A percentile compares a stretch with the other conserved stretches of the same genome.
These are phyloP conservation scores for Ettlia oleoabundans DNA, from an alignment of 139 green algal genomes.

Conservation along the genomic window DNA sequence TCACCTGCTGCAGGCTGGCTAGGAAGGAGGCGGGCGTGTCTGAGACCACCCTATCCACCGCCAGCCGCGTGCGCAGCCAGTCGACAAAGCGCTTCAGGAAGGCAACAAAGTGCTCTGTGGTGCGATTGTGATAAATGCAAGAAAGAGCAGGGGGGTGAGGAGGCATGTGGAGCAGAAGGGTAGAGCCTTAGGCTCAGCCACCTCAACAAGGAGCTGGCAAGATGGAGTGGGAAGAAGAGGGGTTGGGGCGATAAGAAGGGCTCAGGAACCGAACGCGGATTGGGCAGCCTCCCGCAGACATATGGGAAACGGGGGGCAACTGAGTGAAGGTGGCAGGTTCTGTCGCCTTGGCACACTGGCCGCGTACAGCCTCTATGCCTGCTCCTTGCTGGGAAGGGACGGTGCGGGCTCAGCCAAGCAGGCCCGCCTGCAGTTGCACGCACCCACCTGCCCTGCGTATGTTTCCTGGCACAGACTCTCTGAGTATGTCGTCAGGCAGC, in stretches of 20 bases:
- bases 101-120: constrained; percentile 95
- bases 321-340: background rate
- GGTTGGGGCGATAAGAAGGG: no score
- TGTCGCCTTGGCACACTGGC: background rate
- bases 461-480: constrained; percentile 91
- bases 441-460: constrained; percentile 78
- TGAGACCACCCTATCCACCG: constrained; percentile 63
- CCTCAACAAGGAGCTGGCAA: no score
- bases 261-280: no score
- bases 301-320: background rate
- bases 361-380: background rate
- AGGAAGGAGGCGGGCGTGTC: constrained; percentile 90
- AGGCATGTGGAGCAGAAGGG: background rate
- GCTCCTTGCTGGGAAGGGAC: no score
- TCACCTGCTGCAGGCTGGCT: constrained; percentile 62
- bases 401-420: no score
- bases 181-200: no score
- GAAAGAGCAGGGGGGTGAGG: background rate
- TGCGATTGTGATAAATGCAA: no score
- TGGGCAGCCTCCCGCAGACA: no score
- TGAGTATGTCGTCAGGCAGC: constrained; percentile 88
- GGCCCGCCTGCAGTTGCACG: background rate
- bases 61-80: constrained; percentile 79
- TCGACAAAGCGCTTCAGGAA: constrained; percentile 95
- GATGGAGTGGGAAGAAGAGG: no score